A percentile compares a stretch with the other conserved stretches of the same genome.
Evolutionary conservation across 1,284 basidiomycete species (phyloP).

Genomic region (Moesziomyces antarcticus): DNA sequence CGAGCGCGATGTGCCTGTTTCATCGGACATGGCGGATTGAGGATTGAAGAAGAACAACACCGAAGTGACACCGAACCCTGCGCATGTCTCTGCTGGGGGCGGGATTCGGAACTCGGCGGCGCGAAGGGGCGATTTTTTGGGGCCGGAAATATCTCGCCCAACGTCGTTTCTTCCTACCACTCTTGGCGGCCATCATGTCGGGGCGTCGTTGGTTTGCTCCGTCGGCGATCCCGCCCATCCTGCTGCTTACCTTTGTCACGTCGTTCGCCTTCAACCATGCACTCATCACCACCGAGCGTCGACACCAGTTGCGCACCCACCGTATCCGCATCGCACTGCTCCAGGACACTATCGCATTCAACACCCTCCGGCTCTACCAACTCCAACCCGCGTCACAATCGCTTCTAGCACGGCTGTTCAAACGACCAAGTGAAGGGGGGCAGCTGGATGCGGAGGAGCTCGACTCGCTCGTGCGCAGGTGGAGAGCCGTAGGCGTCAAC

Average conservation of each 20-base stretch:
- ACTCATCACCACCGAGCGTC: constrained; percentile 32
- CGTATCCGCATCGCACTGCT: constrained; percentile 21
- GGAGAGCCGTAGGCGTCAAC: constrained; percentile 17
- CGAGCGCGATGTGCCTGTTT: too few species aligned
- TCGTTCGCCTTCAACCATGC: constrained; percentile 50
- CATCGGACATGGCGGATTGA: neutral
- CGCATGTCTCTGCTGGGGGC: neutral
- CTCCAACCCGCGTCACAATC: constrained; percentile 10
- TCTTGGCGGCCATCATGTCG: constrained; percentile 1
- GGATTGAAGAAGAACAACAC: neutral
- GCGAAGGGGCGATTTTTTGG: neutral
- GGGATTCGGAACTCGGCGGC: constrained; percentile 14
- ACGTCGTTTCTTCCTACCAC: neutral
- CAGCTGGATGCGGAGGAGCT: neutral
- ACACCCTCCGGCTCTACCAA: constrained; percentile 11
- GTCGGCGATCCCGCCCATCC: constrained; percentile 28
- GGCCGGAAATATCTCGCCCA: neutral
- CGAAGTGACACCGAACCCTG: neutral
- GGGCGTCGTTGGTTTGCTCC: constrained; percentile 26
- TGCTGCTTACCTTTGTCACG: constrained; percentile 37
- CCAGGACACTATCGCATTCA: constrained; percentile 27
- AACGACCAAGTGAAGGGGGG: neutral
- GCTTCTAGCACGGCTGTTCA: neutral
- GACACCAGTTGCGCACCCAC: constrained; percentile 12
- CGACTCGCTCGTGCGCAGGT: constrained; percentile 6